Base-by-base conservation (phyloP, 352 stramenopile species). In the Phytophthora crassamura region DNA sequence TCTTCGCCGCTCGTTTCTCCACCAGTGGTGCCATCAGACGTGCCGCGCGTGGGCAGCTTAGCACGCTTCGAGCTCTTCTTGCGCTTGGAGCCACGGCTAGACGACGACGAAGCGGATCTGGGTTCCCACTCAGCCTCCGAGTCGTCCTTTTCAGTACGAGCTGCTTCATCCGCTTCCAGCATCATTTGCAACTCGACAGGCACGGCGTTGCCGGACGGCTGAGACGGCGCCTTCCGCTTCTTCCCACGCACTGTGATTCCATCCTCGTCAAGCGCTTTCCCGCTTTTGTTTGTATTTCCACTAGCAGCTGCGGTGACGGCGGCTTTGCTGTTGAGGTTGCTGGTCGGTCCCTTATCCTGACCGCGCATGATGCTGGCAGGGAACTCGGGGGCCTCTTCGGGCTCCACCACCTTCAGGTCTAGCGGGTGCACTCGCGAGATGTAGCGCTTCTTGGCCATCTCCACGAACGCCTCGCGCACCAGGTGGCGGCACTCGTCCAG, bases 371-470 rank as follows among this genome's bases (percentile, higher is more conserved):
- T 91, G 52, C 73, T 88, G 18, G 66, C 67, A 18, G 82, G 80
- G 40, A 90, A 86, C 7, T 90, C 84, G 3, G 76, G 77, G n/a
- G 68, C 62, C 41, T 84, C 80, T 41, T 92, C 79, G 1, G 71
- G 67, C 51, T 91, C 79, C 0, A 72, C 78, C 30, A 91, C 58
- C 55, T 86, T 92, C 50, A 96, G 71, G 50, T 95, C 84, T 11
- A 96, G 59, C 41, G 88, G 88, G 52, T 96, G 87, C 39, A 96
- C 88, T 10, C 88, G 84, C 28, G 84, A 83, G 51, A 96, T 90
- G 74, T 92, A 95, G 47, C 88, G 80, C 67, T 91, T 91, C 70
- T 96, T 96, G 61, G 87, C 87, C 88, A 96, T 95, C 40, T 96
- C 82, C 28, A 95, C 78, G 62, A 96, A 95, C n/a, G 71, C 68